Percentiles rank a stretch among this genome's conserved stretches.
These are phyloP conservation scores for Excoecaria cochinchinensis DNA, from an alignment of 345 rosid genomes.

Conservation along the genomic window DNA sequence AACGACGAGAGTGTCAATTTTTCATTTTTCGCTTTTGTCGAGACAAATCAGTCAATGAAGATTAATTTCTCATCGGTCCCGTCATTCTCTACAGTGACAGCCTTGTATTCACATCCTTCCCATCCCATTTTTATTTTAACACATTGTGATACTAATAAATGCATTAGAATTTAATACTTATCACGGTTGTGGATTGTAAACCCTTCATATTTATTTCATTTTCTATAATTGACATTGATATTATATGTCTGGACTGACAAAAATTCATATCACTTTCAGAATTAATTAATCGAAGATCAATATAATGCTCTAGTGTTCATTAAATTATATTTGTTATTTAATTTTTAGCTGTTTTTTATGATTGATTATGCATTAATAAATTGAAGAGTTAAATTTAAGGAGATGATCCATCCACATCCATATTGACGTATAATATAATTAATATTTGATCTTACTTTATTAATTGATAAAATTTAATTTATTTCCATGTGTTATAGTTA, in stretches of 20 bases:
- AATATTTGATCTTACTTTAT: neutral
- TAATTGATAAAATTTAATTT: neutral
- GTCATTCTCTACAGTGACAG: too few species aligned
- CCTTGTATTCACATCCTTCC: constrained; percentile 12
- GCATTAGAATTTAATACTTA: constrained; percentile 23
- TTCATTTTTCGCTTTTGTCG: too few species aligned
- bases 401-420: neutral
- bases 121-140: constrained; percentile 15
- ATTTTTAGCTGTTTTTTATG: neutral
- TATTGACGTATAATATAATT: neutral
- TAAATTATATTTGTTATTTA: constrained; percentile 12
- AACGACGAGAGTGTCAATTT: too few species aligned
- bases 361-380: neutral
- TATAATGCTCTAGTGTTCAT: constrained; percentile 5
- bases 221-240: constrained; percentile 15
- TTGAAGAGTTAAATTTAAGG: neutral
- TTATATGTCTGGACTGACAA: constrained; percentile 14
- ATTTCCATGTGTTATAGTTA: neutral
- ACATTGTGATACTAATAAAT: constrained; percentile 26
- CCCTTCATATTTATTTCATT: constrained; percentile 12
- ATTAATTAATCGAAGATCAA: constrained; percentile 8
- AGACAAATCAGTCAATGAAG: too few species aligned
- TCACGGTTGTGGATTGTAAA: constrained; percentile 5
- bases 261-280: constrained; percentile 20
- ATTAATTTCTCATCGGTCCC: too few species aligned